These are phyloP conservation scores for Nicotiana attenuata DNA, from an alignment of 257 asterid species.

Conservation along the genomic window DNA sequence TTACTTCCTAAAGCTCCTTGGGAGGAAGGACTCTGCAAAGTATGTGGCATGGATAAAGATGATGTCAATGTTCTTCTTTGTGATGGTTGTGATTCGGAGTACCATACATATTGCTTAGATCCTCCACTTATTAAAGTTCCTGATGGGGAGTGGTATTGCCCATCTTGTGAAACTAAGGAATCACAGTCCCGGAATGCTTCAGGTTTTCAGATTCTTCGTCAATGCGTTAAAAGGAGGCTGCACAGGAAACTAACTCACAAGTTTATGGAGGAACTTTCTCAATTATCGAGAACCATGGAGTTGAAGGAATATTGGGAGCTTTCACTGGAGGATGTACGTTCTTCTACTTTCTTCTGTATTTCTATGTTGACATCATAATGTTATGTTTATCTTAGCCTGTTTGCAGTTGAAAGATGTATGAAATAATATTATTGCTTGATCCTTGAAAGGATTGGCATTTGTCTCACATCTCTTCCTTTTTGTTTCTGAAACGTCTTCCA, in stretches of 20 bases:
- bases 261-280: conserved; percentile 53
- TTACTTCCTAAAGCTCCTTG: conserved; percentile 93
- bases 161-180: conserved; percentile 66
- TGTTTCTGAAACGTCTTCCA: neutral
- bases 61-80: conserved; percentile 84
- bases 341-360: conserved; percentile 9
- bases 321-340: conserved; percentile 69
- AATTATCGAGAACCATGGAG: conserved; percentile 62
- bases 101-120: conserved; percentile 84
- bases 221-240: conserved; percentile 29
- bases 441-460: neutral
- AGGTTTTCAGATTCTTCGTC: conserved; percentile 27
- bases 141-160: conserved; percentile 93
- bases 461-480: conserved; percentile 3
- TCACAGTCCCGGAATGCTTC: conserved; percentile 31
- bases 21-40: conserved; percentile 97
- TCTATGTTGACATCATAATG: conserved; percentile 9
- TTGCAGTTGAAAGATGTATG: neutral
- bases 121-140: conserved; percentile 90
- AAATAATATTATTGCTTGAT: neutral
- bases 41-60: conserved; percentile 93
- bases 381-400: neutral
- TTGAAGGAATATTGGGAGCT: conserved; percentile 75
- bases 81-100: conserved; percentile 87
- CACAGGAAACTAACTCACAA: conserved; percentile 41